Evolutionary conservation across 2,329 filamentous ascomycete genomes (phyloP), one percentile per base, ranked within the genome.

Genomic region (Pseudopithomyces maydicus): DNA sequence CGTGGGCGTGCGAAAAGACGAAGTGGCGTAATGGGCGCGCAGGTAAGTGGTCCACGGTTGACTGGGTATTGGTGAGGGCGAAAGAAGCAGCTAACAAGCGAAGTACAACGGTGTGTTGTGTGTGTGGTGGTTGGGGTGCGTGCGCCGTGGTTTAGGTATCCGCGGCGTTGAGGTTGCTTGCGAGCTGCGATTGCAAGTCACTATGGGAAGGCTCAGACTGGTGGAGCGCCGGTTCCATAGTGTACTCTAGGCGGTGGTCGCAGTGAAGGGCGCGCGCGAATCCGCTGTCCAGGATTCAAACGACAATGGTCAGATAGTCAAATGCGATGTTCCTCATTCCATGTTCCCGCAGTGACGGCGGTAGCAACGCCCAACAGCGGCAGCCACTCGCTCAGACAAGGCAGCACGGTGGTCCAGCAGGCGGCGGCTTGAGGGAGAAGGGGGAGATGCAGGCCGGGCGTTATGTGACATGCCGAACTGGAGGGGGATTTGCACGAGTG

Each of bases 161-260:
- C 8, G 5, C 19, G 20, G 2, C n/a, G 20, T 26, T n/a, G 19
- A 3, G 7, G 62, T 61, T 61, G 64, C 65, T 65, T 55, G 64
- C 57, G 58, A 69, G 73, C 15, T 68, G 49, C 8, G 71, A 71
- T 44, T 72, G 69, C 45, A 69, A 74, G 60, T 74, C 72, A 66
- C 70, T 74, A 62, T 70, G 65, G 49, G 74, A 69, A 66, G 72
- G 70, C 44, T 73, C 72, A 52, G 74, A 71, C 65, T 71, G 68
- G 46, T 74, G 71, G 54, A 50, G 48, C 56, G 73, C 70, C 29
- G 69, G 73, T 61, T 72, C 73, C 73, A 75, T 75, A 50, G 64
- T 67, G 65, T 54, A 57, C 11, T 15, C 12, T 43, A 12, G n/a
- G 38, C 33, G 22, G 51, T n/a, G 20, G 19, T 11, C 23, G 43